A percentile compares a stretch with the other conserved stretches of the same genome.
These are phyloP conservation scores for Cotoneaster glaucophyllus DNA, from an alignment of 306 rosid species.

Conservation along the genomic window DNA sequence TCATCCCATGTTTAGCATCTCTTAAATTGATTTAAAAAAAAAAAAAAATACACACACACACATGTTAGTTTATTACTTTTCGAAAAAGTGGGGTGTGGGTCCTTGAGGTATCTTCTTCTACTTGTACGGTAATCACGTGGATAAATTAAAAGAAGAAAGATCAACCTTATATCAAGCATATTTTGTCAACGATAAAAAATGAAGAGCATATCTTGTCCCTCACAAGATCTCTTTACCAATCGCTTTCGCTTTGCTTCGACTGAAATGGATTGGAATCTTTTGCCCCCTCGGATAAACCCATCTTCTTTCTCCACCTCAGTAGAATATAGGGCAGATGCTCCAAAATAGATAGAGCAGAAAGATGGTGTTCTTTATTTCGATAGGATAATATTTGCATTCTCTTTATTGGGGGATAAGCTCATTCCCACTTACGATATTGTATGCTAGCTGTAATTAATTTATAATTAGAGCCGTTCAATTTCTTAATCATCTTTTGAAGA, in stretches of 20 bases:
- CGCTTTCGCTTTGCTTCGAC: neutral
- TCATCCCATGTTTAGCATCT: neutral
- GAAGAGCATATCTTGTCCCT: neutral
- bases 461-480: no score
- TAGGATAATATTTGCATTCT: no score
- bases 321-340: no score
- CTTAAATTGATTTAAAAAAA: no score
- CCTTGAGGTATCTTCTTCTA: neutral
- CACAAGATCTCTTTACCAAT: neutral
- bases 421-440: no score
- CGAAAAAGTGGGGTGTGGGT: neutral
- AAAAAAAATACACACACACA: no score
- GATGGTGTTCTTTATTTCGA: no score
- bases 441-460: no score
- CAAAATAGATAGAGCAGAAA: no score
- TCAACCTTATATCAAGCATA: neutral
- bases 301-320: slow-evolving; percentile 1
- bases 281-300: neutral
- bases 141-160: neutral
- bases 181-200: neutral
- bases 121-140: slow-evolving; percentile 3
- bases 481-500: no score
- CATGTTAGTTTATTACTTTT: neutral
- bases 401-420: no score
- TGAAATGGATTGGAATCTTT: neutral